These are phyloP conservation scores for Penicillium arizonense DNA, from an alignment of 495 filamentous ascomycete genomes.

Conservation along the genomic window DNA sequence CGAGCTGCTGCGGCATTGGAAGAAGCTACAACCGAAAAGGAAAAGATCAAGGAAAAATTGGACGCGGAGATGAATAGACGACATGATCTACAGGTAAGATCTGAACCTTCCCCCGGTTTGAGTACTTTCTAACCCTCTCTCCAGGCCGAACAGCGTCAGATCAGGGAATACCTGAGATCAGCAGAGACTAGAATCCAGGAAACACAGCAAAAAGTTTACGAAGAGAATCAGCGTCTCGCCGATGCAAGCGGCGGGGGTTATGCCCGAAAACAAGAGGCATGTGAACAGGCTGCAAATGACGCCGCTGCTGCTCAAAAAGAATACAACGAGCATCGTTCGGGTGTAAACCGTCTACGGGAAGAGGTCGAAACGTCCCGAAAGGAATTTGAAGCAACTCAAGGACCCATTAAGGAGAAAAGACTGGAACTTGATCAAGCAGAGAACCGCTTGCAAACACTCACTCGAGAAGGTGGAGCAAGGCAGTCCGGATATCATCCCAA, in stretches of 20 bases:
- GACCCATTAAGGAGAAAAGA: slow-evolving; percentile 29
- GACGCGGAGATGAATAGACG: slow-evolving; percentile 42
- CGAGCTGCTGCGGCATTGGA: slow-evolving; percentile 50
- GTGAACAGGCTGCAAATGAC: slow-evolving; percentile 36
- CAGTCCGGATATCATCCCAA: slow-evolving; percentile 55
- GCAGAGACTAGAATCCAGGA: slow-evolving; percentile 41
- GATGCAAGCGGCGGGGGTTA: slow-evolving; percentile 54
- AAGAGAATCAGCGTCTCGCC: slow-evolving; percentile 50
- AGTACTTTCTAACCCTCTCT: slow-evolving; percentile 9
- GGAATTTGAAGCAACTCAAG: slow-evolving; percentile 22
- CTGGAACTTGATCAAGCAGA: slow-evolving; percentile 44
- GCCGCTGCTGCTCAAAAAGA: slow-evolving; percentile 29
- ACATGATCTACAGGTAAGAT: slow-evolving; percentile 45
- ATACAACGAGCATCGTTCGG: slow-evolving; percentile 31
- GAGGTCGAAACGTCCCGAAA: slow-evolving; percentile 38
- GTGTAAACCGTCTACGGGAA: slow-evolving; percentile 22
- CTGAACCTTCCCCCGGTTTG: background rate
- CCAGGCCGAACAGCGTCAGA: slow-evolving; percentile 52
- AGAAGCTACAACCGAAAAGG: slow-evolving; percentile 40
- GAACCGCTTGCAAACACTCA: slow-evolving; percentile 44
- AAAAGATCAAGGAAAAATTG: slow-evolving; percentile 35
- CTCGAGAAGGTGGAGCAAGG: slow-evolving; percentile 51
- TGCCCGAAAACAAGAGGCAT: slow-evolving; percentile 45
- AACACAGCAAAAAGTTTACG: slow-evolving; percentile 37
- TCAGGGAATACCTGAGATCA: slow-evolving; percentile 44